Conservation (phyloP, 2,329 filamentous ascomycete species). For the Paramyrothecium roridum region DNA sequence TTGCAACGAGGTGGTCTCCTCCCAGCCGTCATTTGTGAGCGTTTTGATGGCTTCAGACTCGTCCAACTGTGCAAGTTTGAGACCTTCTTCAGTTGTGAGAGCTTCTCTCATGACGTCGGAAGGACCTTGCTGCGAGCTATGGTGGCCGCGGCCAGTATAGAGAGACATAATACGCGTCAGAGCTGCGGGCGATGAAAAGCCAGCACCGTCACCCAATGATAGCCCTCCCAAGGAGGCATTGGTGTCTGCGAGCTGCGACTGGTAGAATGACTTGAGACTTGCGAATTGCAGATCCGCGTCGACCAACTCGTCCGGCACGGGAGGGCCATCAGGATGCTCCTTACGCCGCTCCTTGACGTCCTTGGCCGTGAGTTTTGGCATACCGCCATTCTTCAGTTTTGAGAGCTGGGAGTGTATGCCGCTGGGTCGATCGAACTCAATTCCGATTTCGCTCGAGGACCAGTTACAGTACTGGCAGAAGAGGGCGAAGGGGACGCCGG, state of each 20-base stretch:
- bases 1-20: conserved; percentile 51
- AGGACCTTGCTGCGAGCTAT: conserved; percentile 62
- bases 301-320: conserved; percentile 41
- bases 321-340: conserved; percentile 35
- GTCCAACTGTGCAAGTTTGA: conserved; percentile 59
- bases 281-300: conserved; percentile 70
- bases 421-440: conserved; percentile 86
- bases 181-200: conserved; percentile 73
- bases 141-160: conserved; percentile 66
- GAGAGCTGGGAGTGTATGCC: conserved; percentile 80
- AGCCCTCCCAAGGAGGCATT: conserved; percentile 49
- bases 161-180: conserved; percentile 88
- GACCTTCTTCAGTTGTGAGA: conserved; percentile 65
- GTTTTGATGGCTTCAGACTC: conserved; percentile 60
- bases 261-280: conserved; percentile 77
- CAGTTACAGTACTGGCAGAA: conserved; percentile 90
- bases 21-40: conserved; percentile 59
- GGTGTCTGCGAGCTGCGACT: conserved; percentile 67
- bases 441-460: conserved; percentile 84
- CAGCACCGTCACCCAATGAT: conserved; percentile 34
- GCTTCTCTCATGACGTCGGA: conserved; percentile 80
- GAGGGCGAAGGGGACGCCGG: conserved; percentile 66
- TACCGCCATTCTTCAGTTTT: conserved; percentile 63
- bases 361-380: conserved; percentile 44
- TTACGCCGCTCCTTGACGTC: conserved; percentile 51